These are phyloP conservation scores for Cryptosporidium ubiquitum DNA, from an alignment of 169 alveolate species.

Conservation along the genomic window DNA sequence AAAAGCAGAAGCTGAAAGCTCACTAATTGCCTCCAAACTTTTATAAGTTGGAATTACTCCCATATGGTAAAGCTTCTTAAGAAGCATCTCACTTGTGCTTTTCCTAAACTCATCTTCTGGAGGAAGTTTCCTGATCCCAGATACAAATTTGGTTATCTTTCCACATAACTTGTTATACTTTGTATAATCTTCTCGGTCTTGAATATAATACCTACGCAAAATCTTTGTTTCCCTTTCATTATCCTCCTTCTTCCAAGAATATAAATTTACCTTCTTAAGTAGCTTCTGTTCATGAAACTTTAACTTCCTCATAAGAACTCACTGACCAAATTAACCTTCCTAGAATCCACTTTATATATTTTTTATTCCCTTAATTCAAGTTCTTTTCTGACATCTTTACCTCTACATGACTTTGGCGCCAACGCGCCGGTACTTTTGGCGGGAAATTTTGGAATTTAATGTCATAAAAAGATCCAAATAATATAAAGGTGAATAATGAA, in stretches of 20 bases:
- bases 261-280: conserved; percentile 94
- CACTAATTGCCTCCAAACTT: conserved; percentile 91
- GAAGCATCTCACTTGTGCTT: conserved; percentile 91
- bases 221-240: conserved; percentile 92
- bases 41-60: conserved; percentile 92
- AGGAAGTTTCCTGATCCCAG: conserved; percentile 91
- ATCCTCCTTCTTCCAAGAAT: conserved; percentile 94
- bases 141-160: conserved; percentile 89
- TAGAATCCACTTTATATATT: background rate
- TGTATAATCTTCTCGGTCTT: conserved; percentile 96
- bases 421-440: background rate
- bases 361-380: background rate
- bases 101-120: conserved; percentile 93
- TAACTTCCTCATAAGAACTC: conserved; percentile 93
- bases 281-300: conserved; percentile 97
- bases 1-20: conserved; percentile 94
- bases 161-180: conserved; percentile 97
- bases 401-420: conserved; percentile 1
- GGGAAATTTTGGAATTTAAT: background rate
- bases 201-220: conserved; percentile 93
- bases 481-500: background rate
- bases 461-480: background rate
- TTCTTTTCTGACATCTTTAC: background rate
- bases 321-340: background rate
- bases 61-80: conserved; percentile 93